Conservation (phyloP, 192 early-diverging fungal genomes). For the Nowakowskiella sp. region DNA sequence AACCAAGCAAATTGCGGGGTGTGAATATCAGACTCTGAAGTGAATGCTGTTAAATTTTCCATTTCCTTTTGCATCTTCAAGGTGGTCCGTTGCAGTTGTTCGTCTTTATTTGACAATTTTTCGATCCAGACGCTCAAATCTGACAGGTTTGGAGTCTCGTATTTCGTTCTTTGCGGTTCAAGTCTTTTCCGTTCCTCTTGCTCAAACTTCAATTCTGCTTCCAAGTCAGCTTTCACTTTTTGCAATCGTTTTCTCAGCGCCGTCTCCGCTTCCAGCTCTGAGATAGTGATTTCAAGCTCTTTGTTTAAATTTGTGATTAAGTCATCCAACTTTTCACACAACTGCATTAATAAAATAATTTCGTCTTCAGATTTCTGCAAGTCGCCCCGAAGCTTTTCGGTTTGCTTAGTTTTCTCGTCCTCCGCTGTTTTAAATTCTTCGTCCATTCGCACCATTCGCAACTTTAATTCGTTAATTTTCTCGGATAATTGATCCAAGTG, state of each 20-base stretch:
- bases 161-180: too few species aligned
- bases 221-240: not conserved
- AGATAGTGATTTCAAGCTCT: slow-evolving; percentile 22
- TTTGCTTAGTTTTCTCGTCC: slow-evolving; percentile 25
- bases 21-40: too few species aligned
- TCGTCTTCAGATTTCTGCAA: slow-evolving; percentile 27
- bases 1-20: too few species aligned
- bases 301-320: slow-evolving; percentile 26
- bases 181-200: slow-evolving; percentile 30
- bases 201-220: not conserved
- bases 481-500: not conserved
- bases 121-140: too few species aligned
- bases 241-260: not conserved
- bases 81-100: too few species aligned
- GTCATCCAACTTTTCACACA: slow-evolving; percentile 19
- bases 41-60: too few species aligned
- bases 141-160: too few species aligned
- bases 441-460: not conserved
- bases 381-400: slow-evolving; percentile 21
- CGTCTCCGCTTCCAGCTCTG: slow-evolving; percentile 12
- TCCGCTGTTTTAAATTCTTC: not conserved
- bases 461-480: not conserved
- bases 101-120: too few species aligned
- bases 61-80: too few species aligned
- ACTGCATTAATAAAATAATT: slow-evolving; percentile 13